Percentiles rank a stretch among this genome's conserved stretches.
phyloP scores from a whole-genome alignment of 768 basidiomycete species.

The Clitopilus hobsonii region DNA sequence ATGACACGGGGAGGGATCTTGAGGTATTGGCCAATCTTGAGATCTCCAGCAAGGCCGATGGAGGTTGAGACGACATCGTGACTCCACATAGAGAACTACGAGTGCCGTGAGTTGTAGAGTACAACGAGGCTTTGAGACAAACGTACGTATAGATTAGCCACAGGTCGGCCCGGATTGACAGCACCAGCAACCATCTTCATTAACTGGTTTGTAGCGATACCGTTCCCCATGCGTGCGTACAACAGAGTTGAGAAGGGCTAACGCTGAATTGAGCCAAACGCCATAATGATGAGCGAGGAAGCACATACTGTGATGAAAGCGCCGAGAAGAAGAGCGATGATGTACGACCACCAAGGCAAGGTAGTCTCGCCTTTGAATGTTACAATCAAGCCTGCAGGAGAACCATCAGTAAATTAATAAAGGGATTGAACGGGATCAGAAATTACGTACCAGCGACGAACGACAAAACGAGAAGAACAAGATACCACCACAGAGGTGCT shows the following conservation, averaged over 20 bases:
- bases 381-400: constrained; percentile 43
- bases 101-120: not conserved
- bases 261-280: not conserved
- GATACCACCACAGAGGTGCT: constrained; percentile 61
- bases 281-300: not conserved
- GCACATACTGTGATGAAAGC: constrained; percentile 31
- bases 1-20: constrained; percentile 67
- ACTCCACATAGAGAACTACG: constrained; percentile 64
- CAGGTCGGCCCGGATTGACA: constrained; percentile 57
- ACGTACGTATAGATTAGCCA: constrained; percentile 64
- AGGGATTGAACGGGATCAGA: not conserved
- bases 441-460: constrained; percentile 47
- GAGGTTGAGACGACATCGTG: constrained; percentile 56
- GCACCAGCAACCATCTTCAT: constrained; percentile 65
- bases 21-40: constrained; percentile 57
- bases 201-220: constrained; percentile 53
- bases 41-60: constrained; percentile 47
- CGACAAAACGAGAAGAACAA: constrained; percentile 38
- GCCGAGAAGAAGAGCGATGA: constrained; percentile 51
- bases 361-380: constrained; percentile 56
- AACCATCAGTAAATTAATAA: not conserved
- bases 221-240: constrained; percentile 56
- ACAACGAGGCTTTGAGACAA: not conserved
- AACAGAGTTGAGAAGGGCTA: constrained; percentile 55
- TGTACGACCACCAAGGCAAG: constrained; percentile 59